Conservation (phyloP, 306 rosid genomes). For the Vigna trinervia region DNA sequence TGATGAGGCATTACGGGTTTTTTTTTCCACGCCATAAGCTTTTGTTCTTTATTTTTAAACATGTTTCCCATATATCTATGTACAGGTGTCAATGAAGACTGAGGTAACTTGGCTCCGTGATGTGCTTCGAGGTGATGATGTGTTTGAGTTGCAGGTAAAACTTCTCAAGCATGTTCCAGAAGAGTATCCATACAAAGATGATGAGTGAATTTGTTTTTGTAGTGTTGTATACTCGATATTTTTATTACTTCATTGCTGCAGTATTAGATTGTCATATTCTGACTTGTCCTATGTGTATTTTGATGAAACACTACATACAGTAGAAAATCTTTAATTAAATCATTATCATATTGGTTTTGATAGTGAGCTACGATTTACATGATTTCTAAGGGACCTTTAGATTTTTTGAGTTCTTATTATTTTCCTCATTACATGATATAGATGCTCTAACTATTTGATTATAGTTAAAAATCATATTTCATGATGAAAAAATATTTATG, state of each 20-base stretch:
- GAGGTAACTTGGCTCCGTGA: constrained; percentile 93
- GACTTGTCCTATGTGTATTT: constrained; percentile 39
- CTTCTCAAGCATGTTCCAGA: constrained; percentile 96
- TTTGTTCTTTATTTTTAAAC: neutral
- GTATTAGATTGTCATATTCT: constrained; percentile 39
- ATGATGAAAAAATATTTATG: neutral
- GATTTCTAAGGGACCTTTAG: constrained; percentile 5
- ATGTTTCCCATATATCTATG: constrained; percentile 17
- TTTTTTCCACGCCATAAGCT: neutral
- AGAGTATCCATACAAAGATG: constrained; percentile 98
- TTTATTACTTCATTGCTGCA: constrained; percentile 21
- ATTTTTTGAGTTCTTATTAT: neutral
- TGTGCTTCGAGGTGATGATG: constrained; percentile 93
- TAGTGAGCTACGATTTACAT: constrained; percentile 9
- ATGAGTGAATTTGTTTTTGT: constrained; percentile 59
- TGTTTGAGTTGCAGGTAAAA: constrained; percentile 90
- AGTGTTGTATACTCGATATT: constrained; percentile 35
- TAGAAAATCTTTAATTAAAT: constrained; percentile 30
- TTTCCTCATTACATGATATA: neutral
- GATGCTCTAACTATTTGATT: constrained; percentile 24
- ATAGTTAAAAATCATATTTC: neutral
- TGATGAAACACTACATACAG: constrained; percentile 28
- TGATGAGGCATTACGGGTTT: neutral
- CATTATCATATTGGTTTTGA: constrained; percentile 27
- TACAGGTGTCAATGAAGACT: constrained; percentile 94